Base-by-base conservation (phyloP, 768 basidiomycete species). In the Agrocybe pediades region DNA sequence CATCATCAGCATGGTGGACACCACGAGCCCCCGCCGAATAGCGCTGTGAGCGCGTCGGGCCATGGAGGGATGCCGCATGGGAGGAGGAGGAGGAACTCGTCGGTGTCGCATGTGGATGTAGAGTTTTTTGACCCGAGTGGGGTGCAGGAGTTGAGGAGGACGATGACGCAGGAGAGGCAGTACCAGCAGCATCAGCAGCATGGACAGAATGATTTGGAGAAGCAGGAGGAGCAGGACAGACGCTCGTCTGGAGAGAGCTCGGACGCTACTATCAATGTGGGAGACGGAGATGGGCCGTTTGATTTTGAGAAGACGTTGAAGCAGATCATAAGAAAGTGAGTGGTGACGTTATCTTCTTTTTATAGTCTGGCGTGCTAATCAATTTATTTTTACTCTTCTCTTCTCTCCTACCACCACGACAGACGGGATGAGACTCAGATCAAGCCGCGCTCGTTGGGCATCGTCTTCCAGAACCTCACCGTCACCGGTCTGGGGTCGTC, bases 61-160 rank as follows among this genome's bases (percentile, higher is more conserved):
- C n/a, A n/a, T n/a, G n/a, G n/a, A n/a, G n/a, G n/a, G n/a, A n/a
- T n/a, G n/a, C n/a, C n/a, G n/a, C n/a, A n/a, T n/a, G n/a, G n/a
- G n/a, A 58, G 59, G 26, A 42, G 33, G 3, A 49, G 64, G 1
- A 33, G 55, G 11, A 47, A 58, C 49, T 65, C 65, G 0, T 53
- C 61, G 0, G 66, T 67, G 0, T 76, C 76, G 29, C 73, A 60
- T 49, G 78, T 82, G 16, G 68, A 73, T 27, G 53, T 83, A 19
- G 78, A 76, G 40, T 78, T 77, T 58, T 86, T 86, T 62, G 83
- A 86, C 63, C 81, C 77, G 1, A 65, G 62, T n/a, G 85, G 84
- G 9, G 75, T 85, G 27, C 59, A 65, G 4, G 64, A 75, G 43
- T 70, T 84, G 2, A 68, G 66, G 11, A 62, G 68, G 58, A 78